A percentile compares a stretch with the other conserved stretches of the same genome.
Conservation (phyloP, 108 stramenopile genomes). For the Skeletonema grethae region DNA sequence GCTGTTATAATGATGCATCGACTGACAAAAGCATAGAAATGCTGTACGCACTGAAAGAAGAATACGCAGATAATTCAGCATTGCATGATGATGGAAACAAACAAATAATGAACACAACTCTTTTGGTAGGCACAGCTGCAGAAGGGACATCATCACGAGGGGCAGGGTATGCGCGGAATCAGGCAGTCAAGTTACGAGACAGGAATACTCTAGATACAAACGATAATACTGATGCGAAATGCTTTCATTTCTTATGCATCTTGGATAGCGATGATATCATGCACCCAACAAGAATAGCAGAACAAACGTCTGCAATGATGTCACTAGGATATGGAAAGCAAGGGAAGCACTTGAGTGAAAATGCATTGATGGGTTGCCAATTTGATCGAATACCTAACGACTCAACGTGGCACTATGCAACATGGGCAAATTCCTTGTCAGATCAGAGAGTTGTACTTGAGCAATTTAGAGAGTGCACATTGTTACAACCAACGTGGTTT, state of each 20-base stretch:
- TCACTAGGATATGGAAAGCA: conserved; percentile 16
- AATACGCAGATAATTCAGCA: conserved; percentile 11
- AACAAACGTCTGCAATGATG: conserved; percentile 68
- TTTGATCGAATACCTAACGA: conserved; percentile 83
- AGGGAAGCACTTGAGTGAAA: conserved; percentile 30
- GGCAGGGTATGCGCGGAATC: conserved; percentile 84
- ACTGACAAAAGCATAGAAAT: conserved; percentile 64
- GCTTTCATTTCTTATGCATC: conserved; percentile 63
- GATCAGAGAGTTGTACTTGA: conserved; percentile 80
- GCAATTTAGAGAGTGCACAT: conserved; percentile 84
- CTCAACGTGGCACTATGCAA: conserved; percentile 87
- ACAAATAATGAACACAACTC: conserved; percentile 23
- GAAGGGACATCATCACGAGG: conserved; percentile 56
- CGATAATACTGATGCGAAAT: neutral
- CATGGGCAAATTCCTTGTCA: conserved; percentile 83
- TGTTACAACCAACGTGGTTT: conserved; percentile 93
- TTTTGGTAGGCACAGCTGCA: conserved; percentile 41
- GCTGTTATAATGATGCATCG: conserved; percentile 85
- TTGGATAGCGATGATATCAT: conserved; percentile 88
- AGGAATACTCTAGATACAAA: neutral
- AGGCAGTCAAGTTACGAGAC: conserved; percentile 61
- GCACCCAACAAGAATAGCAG: conserved; percentile 68
- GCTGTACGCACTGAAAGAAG: conserved; percentile 30
- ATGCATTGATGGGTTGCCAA: conserved; percentile 75
- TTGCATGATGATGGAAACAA: neutral